Evolutionary conservation across 495 filamentous ascomycete species (phyloP), one percentile per base, ranked within the genome.

Genomic region (Trichoderma reesei): DNA sequence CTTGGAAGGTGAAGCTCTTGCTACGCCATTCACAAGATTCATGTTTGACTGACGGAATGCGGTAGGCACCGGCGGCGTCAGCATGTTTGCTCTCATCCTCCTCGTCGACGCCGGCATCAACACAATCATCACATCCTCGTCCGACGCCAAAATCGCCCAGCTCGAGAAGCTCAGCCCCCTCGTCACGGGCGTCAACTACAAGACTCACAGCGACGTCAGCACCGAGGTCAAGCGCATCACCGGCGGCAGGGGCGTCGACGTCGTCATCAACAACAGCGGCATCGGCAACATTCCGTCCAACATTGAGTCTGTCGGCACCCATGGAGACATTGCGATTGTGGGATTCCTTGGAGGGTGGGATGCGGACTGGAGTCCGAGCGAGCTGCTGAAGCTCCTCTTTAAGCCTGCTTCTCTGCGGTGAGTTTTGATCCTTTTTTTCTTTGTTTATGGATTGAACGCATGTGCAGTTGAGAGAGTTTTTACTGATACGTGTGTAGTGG

Each of bases 101-200:
- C 63, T 63, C 14, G 63, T 72, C 10, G 72, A 68, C 0, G 67
- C 59, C 4, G 71, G 72, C 10, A 31, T 71, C 26, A 67, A 20
- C 8, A 66, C 70, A 1, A 78, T 78, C 61, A 77, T 78, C 64
- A 78, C 73, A 1, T 78, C 76, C 1, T 76, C 73, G 1, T 74
- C 73, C 1, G 74, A 78, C 33, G 61, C 48, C n/a, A 73, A 76
- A 51, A 62, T 73, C 1, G 67, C 67, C 14, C 18, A 33, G 8
- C 48, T 70, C 56, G 65, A 59, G 36, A 69, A 73, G 44, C 68
- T 75, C 4, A 64, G 65, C 6, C 59, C 59, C 0, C 9, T 42
- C 0, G 18, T 62, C 18, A 54, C 36, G 16, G 64, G 60, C 8
- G 67, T 71, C 42, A 76, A 76, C 63, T 76, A 78, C 64, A 62